These are phyloP conservation scores for Plasmodium gonderi DNA, from an alignment of 169 alveolate species.

Conservation along the genomic window DNA sequence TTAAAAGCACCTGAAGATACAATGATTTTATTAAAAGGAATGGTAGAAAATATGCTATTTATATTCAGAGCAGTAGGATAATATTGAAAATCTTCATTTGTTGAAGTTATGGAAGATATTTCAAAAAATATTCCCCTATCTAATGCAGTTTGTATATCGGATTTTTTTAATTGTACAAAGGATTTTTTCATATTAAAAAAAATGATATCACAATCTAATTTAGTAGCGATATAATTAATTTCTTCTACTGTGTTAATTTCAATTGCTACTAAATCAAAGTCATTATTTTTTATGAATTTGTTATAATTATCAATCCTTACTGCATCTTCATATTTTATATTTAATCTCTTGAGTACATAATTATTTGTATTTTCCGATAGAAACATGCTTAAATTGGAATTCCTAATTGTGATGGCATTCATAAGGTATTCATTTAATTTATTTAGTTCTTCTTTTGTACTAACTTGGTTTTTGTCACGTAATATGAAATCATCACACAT, in stretches of 20 bases:
- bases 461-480: not conserved
- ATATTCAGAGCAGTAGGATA: not conserved
- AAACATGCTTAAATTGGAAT: not conserved
- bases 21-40: conserved; percentile 45
- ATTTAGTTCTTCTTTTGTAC: not conserved
- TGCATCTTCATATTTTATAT: conserved; percentile 55
- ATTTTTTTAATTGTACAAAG: conserved; percentile 9
- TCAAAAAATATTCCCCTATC: conserved; percentile 67
- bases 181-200: not conserved
- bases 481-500: conserved; percentile 68
- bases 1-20: conserved; percentile 24
- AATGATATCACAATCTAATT: conserved; percentile 63
- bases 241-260: conserved; percentile 12
- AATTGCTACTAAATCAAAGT: conserved; percentile 36
- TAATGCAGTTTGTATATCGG: conserved; percentile 43
- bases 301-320: conserved; percentile 6
- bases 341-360: conserved; percentile 31
- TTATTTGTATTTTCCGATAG: conserved; percentile 17
- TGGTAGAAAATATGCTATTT: not conserved
- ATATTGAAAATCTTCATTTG: conserved; percentile 20
- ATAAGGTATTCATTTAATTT: not conserved
- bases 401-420: not conserved
- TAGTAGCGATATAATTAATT: not conserved
- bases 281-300: not conserved
- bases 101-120: conserved; percentile 9